Percentiles rank a stretch among this genome's conserved stretches.
phyloP scores from a whole-genome alignment of 495 filamentous ascomycete genomes.

The Penicillium ucsense region DNA sequence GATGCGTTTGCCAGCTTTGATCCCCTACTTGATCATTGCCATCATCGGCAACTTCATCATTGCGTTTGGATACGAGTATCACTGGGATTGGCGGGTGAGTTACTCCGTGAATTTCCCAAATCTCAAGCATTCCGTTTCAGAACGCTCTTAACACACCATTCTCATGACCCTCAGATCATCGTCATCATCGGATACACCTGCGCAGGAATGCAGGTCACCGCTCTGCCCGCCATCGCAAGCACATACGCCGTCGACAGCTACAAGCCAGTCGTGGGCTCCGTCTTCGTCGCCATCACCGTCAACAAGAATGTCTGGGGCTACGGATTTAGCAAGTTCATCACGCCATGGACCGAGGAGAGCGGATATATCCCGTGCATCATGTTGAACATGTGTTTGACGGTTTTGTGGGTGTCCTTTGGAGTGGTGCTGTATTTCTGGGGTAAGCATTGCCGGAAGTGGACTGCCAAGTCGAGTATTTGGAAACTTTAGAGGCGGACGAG shows the following conservation, averaged over 20 bases:
- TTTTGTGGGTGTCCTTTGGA: slow-evolving; percentile 43
- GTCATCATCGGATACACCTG: slow-evolving; percentile 45
- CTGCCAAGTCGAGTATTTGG: slow-evolving; percentile 29
- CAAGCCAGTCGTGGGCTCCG: slow-evolving; percentile 48
- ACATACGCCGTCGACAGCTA: slow-evolving; percentile 54
- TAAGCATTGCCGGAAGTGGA: slow-evolving; percentile 47
- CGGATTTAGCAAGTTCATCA: slow-evolving; percentile 41
- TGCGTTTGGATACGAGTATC: slow-evolving; percentile 48
- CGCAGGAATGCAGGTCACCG: slow-evolving; percentile 48
- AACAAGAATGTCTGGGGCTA: slow-evolving; percentile 54
- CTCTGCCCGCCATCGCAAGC: slow-evolving; percentile 40
- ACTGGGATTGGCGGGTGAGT: slow-evolving; percentile 44
- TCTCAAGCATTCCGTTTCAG: neutral
- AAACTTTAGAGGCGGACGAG: neutral
- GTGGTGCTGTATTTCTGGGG: slow-evolving; percentile 48
- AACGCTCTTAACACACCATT: neutral
- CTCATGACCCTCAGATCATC: slow-evolving; percentile 18
- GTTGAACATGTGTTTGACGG: slow-evolving; percentile 43
- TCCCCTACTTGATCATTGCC: slow-evolving; percentile 49
- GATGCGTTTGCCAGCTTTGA: slow-evolving; percentile 55
- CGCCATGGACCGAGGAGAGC: slow-evolving; percentile 23
- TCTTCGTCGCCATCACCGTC: slow-evolving; percentile 51
- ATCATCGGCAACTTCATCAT: slow-evolving; percentile 52
- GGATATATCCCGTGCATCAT: slow-evolving; percentile 40
- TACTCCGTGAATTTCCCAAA: neutral